Percentiles rank a stretch among this genome's conserved stretches.
phyloP scores from a whole-genome alignment of 306 rosid species.

The Casuarina glauca region DNA sequence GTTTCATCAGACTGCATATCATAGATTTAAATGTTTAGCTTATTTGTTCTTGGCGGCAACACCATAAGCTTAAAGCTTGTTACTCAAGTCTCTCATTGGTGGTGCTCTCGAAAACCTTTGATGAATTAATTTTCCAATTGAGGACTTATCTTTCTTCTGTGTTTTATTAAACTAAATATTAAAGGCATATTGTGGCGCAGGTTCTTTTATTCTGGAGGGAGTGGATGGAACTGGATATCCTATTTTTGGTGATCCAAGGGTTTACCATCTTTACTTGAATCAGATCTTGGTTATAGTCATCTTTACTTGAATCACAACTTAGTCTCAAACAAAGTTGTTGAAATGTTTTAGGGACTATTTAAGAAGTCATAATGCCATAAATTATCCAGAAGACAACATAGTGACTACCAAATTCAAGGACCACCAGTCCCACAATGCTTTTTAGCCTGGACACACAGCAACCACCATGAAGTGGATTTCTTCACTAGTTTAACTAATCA shows the following conservation, averaged over 20 bases:
- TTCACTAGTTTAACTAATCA: too few relatives aligned
- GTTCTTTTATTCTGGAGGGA: slow-evolving; percentile 77
- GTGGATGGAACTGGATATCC: slow-evolving; percentile 88
- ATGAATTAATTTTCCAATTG: not conserved
- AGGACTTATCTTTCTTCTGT: not conserved
- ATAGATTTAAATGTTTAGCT: not conserved
- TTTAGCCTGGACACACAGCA: too few relatives aligned
- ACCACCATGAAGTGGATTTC: too few relatives aligned
- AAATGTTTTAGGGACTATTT: too few relatives aligned
- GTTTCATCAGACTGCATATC: too few relatives aligned
- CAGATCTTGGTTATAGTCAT: slow-evolving; percentile 21
- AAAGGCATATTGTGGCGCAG: slow-evolving; percentile 41
- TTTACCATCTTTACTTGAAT: slow-evolving; percentile 42
- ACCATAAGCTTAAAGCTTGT: not conserved
- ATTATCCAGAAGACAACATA: too few relatives aligned
- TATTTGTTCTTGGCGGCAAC: not conserved
- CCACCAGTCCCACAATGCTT: too few relatives aligned
- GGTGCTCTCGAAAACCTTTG: not conserved
- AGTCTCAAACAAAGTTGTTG: too few relatives aligned
- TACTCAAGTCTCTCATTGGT: not conserved
- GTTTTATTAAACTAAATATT: slow-evolving; percentile 3
- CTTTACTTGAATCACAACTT: too few relatives aligned
- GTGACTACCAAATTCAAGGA: too few relatives aligned
- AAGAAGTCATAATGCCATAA: too few relatives aligned
- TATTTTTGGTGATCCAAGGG: slow-evolving; percentile 76